Conservation (phyloP, 176 grass and related monocot genomes). For the Juncus inflexus region DNA sequence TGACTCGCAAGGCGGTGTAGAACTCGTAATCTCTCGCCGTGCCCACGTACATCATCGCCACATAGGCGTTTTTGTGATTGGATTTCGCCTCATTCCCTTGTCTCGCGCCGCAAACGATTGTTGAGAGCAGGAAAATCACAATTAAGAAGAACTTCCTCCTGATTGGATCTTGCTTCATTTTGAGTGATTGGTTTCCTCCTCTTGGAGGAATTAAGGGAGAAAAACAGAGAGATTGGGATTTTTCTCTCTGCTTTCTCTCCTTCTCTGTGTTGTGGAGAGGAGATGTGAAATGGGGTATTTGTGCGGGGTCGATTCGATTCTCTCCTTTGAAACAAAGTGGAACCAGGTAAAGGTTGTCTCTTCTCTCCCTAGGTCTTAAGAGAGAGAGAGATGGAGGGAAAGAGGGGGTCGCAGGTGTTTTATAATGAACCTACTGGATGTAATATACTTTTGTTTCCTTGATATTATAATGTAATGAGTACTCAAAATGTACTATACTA, state of each 20-base stretch:
- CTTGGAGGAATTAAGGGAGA: not conserved
- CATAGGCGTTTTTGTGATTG: constrained; percentile 64
- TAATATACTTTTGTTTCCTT: too few species aligned
- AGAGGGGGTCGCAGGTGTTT: constrained; percentile 7
- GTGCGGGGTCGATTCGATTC: not conserved
- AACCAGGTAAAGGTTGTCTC: constrained; percentile 2
- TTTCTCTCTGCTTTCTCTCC: constrained; percentile 2
- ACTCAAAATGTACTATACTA: too few species aligned
- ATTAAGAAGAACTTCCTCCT: constrained; percentile 10
- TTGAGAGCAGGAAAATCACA: not conserved
- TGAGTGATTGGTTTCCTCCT: not conserved
- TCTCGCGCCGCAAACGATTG: constrained; percentile 9
- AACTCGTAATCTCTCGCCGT: constrained; percentile 99
- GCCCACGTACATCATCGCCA: constrained; percentile 99
- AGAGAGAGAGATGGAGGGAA: constrained; percentile 1
- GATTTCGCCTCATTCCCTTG: not conserved
- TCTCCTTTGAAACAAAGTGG: not conserved
- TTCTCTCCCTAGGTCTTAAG: not conserved
- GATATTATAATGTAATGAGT: too few species aligned
- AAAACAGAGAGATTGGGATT: not conserved
- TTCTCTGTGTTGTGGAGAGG: not conserved
- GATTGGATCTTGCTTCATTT: constrained; percentile 13
- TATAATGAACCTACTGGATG: too few species aligned
- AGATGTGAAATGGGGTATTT: not conserved
- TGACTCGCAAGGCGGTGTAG: constrained; percentile 86